Evolutionary conservation across 768 basidiomycete species (phyloP).

Genomic region (Gloeophyllum trabeum): DNA sequence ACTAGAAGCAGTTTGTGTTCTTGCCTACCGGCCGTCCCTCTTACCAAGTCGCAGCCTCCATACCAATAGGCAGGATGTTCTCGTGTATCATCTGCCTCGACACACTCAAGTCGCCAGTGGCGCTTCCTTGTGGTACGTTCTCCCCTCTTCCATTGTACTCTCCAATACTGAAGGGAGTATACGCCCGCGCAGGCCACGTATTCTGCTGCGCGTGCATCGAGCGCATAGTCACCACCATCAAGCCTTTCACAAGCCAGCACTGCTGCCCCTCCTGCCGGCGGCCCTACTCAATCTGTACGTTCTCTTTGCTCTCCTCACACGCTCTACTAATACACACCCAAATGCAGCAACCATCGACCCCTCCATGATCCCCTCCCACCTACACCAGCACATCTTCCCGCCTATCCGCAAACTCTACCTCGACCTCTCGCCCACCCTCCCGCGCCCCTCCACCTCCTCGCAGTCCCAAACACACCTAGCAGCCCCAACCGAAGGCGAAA

Average conservation of each 20-base stretch:
- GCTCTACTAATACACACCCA: not conserved
- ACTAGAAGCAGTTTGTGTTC: too few relatives aligned
- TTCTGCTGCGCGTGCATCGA: slow-evolving; percentile 53
- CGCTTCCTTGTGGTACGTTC: slow-evolving; percentile 51
- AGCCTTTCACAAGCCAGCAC: slow-evolving; percentile 33
- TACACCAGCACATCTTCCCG: slow-evolving; percentile 46
- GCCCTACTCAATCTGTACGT: slow-evolving; percentile 42
- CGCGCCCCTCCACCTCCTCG: not conserved
- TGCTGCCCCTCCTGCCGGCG: slow-evolving; percentile 49
- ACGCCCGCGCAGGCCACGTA: slow-evolving; percentile 37
- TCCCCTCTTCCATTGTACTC: not conserved
- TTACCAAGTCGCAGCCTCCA: too few relatives aligned
- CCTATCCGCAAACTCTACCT: slow-evolving; percentile 46
- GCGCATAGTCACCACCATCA: slow-evolving; percentile 35
- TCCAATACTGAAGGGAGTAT: slow-evolving; percentile 2
- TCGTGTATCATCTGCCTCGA: slow-evolving; percentile 56
- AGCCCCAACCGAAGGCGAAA: slow-evolving; percentile 9
- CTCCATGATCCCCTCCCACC: slow-evolving; percentile 38
- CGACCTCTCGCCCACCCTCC: slow-evolving; percentile 20
- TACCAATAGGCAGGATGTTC: too few relatives aligned
- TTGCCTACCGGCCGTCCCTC: too few relatives aligned
- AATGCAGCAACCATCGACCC: slow-evolving; percentile 34
- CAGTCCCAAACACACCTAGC: slow-evolving; percentile 5
- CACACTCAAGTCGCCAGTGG: slow-evolving; percentile 39
- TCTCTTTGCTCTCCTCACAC: not conserved